Evolutionary conservation across 352 stramenopile genomes (phyloP).

Genomic region (Chrysophaeum taylorii): DNA sequence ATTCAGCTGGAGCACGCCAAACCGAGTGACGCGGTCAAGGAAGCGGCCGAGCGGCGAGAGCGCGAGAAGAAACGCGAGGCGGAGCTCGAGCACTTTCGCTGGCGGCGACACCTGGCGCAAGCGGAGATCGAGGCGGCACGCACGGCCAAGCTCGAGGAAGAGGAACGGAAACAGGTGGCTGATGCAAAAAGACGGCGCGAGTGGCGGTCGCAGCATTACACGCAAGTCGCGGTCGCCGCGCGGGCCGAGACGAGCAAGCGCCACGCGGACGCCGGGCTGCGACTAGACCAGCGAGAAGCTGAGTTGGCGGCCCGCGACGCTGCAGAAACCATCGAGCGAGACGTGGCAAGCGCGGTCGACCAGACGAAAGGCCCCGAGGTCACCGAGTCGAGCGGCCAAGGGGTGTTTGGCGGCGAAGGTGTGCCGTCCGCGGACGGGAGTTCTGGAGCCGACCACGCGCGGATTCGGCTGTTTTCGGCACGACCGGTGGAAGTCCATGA

Average conservation of each 20-base stretch:
- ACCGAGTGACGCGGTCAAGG: not conserved
- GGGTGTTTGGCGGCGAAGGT: not conserved
- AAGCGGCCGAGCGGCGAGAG: not conserved
- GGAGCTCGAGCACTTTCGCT: not conserved
- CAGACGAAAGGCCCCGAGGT: not conserved
- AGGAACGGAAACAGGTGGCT: not conserved
- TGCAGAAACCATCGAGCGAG: not conserved
- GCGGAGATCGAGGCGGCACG: not conserved
- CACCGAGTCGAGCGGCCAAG: not conserved
- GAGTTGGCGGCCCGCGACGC: not conserved
- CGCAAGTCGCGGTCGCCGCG: not conserved
- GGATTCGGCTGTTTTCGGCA: slow-evolving; percentile 8
- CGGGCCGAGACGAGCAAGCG: not conserved
- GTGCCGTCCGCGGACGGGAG: not conserved
- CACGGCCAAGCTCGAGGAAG: not conserved
- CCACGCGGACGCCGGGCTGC: not conserved
- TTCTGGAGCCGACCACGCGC: slow-evolving; percentile 14
- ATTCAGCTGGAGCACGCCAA: not conserved
- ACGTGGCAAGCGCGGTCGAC: not conserved
- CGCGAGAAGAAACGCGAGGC: not conserved
- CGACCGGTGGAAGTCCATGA: slow-evolving; percentile 13
- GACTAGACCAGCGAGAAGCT: not conserved
- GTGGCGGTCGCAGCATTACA: not conserved
- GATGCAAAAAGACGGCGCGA: not conserved
- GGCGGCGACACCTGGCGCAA: too few species aligned